Evolutionary conservation across 2,329 filamentous ascomycete species (phyloP).

Genomic region (Taxawa tesnikishii): DNA sequence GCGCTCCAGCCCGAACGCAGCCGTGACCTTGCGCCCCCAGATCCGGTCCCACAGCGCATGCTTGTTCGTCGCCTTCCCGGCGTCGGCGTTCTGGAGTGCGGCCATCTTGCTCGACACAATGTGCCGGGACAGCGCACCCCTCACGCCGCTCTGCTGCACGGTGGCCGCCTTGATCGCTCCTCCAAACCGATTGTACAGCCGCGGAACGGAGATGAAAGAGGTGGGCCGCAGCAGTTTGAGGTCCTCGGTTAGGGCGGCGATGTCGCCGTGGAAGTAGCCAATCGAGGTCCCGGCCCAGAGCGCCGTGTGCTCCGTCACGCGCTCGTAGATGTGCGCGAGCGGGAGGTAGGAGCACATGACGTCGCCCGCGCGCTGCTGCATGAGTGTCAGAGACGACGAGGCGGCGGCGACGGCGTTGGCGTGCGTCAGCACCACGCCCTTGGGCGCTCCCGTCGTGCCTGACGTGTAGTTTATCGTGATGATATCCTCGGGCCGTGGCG

Average conservation of each 20-base stretch:
- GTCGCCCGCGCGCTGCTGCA: slow-evolving; percentile 44
- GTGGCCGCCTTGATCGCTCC: slow-evolving; percentile 70
- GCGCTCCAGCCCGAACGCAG: slow-evolving; percentile 70
- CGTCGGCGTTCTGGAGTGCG: slow-evolving; percentile 55
- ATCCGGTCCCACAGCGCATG: slow-evolving; percentile 74
- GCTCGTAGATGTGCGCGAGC: slow-evolving; percentile 85
- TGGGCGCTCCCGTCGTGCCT: slow-evolving; percentile 71
- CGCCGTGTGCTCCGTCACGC: slow-evolving; percentile 65
- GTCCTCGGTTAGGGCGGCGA: slow-evolving; percentile 77
- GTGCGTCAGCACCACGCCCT: slow-evolving; percentile 77
- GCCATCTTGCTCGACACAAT: slow-evolving; percentile 71
- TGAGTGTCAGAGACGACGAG: slow-evolving; percentile 45
- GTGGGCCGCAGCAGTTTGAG: slow-evolving; percentile 78
- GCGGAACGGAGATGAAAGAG: slow-evolving; percentile 75
- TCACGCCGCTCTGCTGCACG: slow-evolving; percentile 65
- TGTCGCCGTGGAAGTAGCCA: slow-evolving; percentile 91
- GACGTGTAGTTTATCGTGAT: slow-evolving; percentile 89
- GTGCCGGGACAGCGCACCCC: slow-evolving; percentile 68
- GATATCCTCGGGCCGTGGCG: slow-evolving; percentile 62
- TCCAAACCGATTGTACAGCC: slow-evolving; percentile 84
- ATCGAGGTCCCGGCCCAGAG: slow-evolving; percentile 62
- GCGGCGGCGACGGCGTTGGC: slow-evolving; percentile 65
- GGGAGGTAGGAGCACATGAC: slow-evolving; percentile 78
- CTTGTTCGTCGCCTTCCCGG: slow-evolving; percentile 63
- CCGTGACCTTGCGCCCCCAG: slow-evolving; percentile 77